Base-by-base conservation (phyloP, 2,329 filamentous ascomycete species). In the Metarhizium rileyi region DNA sequence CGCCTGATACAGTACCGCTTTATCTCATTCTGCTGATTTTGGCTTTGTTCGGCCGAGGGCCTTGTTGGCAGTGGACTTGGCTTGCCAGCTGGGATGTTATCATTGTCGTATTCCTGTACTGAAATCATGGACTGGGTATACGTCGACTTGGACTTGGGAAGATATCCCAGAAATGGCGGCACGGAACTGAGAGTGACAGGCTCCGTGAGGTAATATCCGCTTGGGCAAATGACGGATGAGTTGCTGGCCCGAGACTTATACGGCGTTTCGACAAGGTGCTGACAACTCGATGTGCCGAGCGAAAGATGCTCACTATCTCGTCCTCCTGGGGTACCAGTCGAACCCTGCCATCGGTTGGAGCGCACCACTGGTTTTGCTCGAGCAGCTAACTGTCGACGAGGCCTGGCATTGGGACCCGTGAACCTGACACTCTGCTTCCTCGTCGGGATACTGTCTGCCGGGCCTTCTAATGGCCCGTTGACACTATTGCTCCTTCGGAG, bases 81-180 rank as follows among this genome's bases (percentile, higher is more conserved):
- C 20, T 47, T 52, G 4, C 55, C 47, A n/a, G 48, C 38, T 22
- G 51, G 45, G 10, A 27, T 47, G 2, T 47, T 38, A 36, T 44
- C 47, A 16, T 35, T 23, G 9, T 44, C 49, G 20, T 49, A 50
- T 1, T 35, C 53, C 40, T 47, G 46, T 50, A 18, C 53, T 43
- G 40, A 56, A 52, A 28, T 50, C 48, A 22, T 57, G 50, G 66
- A 65, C 2, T 65, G 61, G 10, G 66, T 63, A 52, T 76, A 70
- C 74, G 80, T 75, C 0, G 79, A 82, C 51, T 67, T 74, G 1
- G 78, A 78, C 56, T 74, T 78, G 41, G 76, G 75, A 40, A 81
- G 61, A 26, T 67, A 71, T 44, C 71, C 69, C 55, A 71, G 75
- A 0, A 75, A 75, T 2, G 70, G 72, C 14, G 72, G 70, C 27